Percentiles rank a stretch among this genome's conserved stretches.
phyloP scores from a whole-genome alignment of 169 alveolate genomes.

The Plasmodium chabaudi region DNA sequence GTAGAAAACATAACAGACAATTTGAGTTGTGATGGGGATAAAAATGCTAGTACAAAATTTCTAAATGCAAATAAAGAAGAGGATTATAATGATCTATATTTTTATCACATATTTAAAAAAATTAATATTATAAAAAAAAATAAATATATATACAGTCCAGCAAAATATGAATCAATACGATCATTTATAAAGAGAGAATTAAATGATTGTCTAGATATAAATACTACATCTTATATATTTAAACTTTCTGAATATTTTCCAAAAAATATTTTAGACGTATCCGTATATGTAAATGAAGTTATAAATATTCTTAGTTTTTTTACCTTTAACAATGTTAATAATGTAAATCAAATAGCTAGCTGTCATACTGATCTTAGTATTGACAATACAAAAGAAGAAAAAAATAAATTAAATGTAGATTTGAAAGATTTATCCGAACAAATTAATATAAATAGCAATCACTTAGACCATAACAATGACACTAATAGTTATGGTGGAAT shows the following conservation, averaged over 20 bases:
- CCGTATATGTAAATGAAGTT: constrained; percentile 63
- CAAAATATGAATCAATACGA: constrained; percentile 50
- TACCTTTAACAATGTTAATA: constrained; percentile 31
- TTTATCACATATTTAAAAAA: constrained; percentile 63
- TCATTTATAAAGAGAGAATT: constrained; percentile 69
- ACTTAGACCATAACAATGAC: neutral
- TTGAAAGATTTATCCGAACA: neutral
- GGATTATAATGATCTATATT: constrained; percentile 50
- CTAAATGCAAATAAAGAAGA: constrained; percentile 58
- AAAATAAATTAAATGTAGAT: neutral
- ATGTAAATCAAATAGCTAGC: neutral
- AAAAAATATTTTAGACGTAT: constrained; percentile 36
- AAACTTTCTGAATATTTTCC: constrained; percentile 43
- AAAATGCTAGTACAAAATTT: constrained; percentile 2
- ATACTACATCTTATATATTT: constrained; percentile 61
- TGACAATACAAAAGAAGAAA: neutral
- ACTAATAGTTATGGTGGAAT: neutral
- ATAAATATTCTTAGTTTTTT: constrained; percentile 51
- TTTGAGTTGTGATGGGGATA: neutral
- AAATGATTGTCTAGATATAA: constrained; percentile 55
- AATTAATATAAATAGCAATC: neutral
- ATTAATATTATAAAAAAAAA: constrained; percentile 39
- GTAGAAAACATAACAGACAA: neutral
- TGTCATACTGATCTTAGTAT: neutral
- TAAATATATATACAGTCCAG: constrained; percentile 49